Conservation (phyloP, 179 eudicot genomes). For the Amaranthus tricolor region DNA sequence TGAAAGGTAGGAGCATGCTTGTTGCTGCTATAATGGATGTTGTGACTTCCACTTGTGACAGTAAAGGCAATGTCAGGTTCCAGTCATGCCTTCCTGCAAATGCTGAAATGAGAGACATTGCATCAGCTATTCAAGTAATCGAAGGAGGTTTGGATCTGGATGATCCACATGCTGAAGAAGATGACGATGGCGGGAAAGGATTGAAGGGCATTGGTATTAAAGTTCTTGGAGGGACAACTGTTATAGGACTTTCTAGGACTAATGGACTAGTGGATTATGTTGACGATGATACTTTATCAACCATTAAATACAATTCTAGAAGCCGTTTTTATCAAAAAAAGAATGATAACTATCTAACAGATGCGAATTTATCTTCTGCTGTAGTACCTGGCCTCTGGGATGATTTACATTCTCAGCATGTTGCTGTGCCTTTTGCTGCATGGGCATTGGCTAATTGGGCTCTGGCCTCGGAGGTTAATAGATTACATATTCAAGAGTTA, state of each 20-base stretch:
- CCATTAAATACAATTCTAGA: slow-evolving; percentile 30
- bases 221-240: slow-evolving; percentile 92
- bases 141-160: slow-evolving; percentile 95
- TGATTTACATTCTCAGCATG: slow-evolving; percentile 94
- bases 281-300: slow-evolving; percentile 28
- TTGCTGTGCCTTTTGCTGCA: slow-evolving; percentile 97
- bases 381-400: slow-evolving; percentile 99
- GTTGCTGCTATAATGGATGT: slow-evolving; percentile 98
- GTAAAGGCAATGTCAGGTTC: slow-evolving; percentile 46
- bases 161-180: slow-evolving; percentile 58
- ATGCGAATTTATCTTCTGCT: slow-evolving; percentile 57
- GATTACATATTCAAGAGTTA: slow-evolving; percentile 83
- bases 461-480: slow-evolving; percentile 78
- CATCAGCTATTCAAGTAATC: slow-evolving; percentile 90
- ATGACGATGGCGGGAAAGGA: slow-evolving; percentile 74
- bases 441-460: slow-evolving; percentile 99
- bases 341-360: slow-evolving; percentile 38
- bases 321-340: slow-evolving; percentile 43
- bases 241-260: slow-evolving; percentile 70
- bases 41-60: slow-evolving; percentile 83
- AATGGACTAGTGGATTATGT: slow-evolving; percentile 42
- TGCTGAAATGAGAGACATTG: slow-evolving; percentile 93
- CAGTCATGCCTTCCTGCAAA: slow-evolving; percentile 67
- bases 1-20: slow-evolving; percentile 99
- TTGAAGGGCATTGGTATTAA: slow-evolving; percentile 90